These are phyloP conservation scores for Talaromyces thailandensis DNA, from an alignment of 495 filamentous ascomycete genomes.

Conservation along the genomic window DNA sequence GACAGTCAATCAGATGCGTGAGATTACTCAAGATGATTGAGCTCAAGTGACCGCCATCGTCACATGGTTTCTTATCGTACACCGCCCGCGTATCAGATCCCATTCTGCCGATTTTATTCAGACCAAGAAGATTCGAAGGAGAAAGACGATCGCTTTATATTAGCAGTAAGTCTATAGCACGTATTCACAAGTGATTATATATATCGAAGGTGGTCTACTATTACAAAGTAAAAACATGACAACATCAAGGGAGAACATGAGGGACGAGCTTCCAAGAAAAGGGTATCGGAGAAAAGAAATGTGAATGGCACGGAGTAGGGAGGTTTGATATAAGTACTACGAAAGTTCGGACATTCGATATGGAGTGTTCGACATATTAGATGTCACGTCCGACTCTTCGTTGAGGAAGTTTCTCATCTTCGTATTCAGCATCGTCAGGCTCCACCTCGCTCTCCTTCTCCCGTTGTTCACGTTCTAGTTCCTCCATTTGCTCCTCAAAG, in stretches of 20 bases:
- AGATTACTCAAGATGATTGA: background rate
- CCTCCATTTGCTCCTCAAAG: conserved; percentile 25
- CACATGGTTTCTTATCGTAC: background rate
- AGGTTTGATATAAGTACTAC: background rate
- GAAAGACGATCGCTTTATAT: background rate
- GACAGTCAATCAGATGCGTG: background rate
- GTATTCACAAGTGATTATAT: background rate
- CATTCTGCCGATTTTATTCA: background rate
- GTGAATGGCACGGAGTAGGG: background rate
- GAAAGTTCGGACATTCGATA: background rate
- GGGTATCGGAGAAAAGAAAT: background rate
- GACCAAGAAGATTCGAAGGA: background rate
- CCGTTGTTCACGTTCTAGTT: conserved; percentile 25
- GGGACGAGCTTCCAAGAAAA: background rate
- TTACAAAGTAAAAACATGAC: background rate
- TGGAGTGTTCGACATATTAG: background rate
- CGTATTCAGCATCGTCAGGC: background rate
- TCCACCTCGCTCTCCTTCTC: conserved; percentile 17
- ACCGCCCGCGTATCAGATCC: background rate
- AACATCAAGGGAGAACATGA: background rate
- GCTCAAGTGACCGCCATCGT: background rate
- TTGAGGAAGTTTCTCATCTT: background rate
- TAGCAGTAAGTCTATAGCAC: background rate
- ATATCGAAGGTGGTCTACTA: background rate
- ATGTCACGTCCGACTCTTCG: background rate